Conservation (phyloP, 129 eudicot genomes). For the Mikania micrantha region DNA sequence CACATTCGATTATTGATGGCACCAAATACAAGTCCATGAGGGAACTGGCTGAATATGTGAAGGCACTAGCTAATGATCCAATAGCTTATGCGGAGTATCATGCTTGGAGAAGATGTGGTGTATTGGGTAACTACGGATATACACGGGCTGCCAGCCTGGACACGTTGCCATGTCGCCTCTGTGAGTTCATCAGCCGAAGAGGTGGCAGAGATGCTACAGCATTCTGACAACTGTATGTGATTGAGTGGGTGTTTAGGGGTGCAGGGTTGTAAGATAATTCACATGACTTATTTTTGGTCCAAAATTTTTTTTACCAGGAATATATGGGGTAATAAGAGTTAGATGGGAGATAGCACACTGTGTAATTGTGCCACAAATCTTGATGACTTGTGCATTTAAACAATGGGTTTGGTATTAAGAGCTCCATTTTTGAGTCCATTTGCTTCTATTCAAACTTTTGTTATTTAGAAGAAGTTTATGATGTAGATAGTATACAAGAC, state of each 20-base stretch:
- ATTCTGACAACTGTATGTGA: slow-evolving; percentile 22
- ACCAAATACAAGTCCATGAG: slow-evolving; percentile 57
- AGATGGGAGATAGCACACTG: slow-evolving; percentile 3
- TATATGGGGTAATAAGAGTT: neutral
- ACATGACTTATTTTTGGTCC: slow-evolving; percentile 13
- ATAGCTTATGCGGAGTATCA: slow-evolving; percentile 86
- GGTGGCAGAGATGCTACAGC: slow-evolving; percentile 64
- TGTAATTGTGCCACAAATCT: neutral
- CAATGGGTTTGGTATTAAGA: slow-evolving; percentile 1
- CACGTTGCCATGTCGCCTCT: slow-evolving; percentile 81
- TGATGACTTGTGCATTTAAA: neutral
- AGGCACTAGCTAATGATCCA: slow-evolving; percentile 81
- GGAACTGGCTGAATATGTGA: slow-evolving; percentile 68
- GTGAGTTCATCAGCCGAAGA: slow-evolving; percentile 69
- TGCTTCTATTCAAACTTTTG: neutral
- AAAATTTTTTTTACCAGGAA: slow-evolving; percentile 8
- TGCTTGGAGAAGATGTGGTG: slow-evolving; percentile 99
- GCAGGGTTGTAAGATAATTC: slow-evolving; percentile 17
- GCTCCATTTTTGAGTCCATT: slow-evolving; percentile 9
- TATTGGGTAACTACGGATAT: slow-evolving; percentile 60
- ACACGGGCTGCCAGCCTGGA: slow-evolving; percentile 81
- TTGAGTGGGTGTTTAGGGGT: neutral
- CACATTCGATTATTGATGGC: slow-evolving; percentile 90
- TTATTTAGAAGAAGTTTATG: neutral
- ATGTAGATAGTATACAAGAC: neutral